Base-by-base conservation (phyloP, 1,284 basidiomycete genomes). In the Cutaneotrichosporon mucoides region DNA sequence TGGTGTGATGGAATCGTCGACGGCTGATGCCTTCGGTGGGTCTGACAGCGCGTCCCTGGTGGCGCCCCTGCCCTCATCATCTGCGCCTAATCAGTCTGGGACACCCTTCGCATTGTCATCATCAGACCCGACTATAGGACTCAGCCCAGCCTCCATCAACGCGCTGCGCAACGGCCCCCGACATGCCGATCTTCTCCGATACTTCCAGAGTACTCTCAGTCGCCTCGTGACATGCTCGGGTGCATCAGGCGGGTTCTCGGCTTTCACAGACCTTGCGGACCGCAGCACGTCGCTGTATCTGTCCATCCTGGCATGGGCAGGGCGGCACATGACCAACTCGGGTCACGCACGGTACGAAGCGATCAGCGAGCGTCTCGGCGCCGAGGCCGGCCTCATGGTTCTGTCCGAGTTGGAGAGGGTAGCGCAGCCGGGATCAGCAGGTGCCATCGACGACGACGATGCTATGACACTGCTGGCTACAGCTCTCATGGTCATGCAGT, bases 381-480 rank as follows among this genome's bases (percentile, higher is more conserved):
- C 46, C 10, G 46, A 48, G 34, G 46, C 46, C 6, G 46, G 46
- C 33, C 11, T 48, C 5, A 48, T 48, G 46, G 46, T 48, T 6
- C 13, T 48, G 9, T 33, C 46, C 5, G 46, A 48, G 46, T 33
- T 48, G 10, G 46, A 48, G 12, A 34, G 34, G 34, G 46, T 48
- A 13, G 46, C 46, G 12, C 46, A 48, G 34, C 46, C 46, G 12
- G 46, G 46, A 3, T 48, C 46, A 33, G 46, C 46, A 11, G 46
- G 34, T 6, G 8, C 4, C 13, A 48, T 48, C 24, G 46, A 48
- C 34, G 46, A 48, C 33, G 46, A 48, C 33, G 46, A 48, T 33
- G 46, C 46, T 33, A 48, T 48, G 46, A 48, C 46, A 12, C 24
- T 48, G 46, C 46, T 48, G 7, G 46, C 46, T 11, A 48, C 46